These are phyloP conservation scores for Exserohilum turcica DNA, from an alignment of 2,329 filamentous ascomycete genomes.

Conservation along the genomic window DNA sequence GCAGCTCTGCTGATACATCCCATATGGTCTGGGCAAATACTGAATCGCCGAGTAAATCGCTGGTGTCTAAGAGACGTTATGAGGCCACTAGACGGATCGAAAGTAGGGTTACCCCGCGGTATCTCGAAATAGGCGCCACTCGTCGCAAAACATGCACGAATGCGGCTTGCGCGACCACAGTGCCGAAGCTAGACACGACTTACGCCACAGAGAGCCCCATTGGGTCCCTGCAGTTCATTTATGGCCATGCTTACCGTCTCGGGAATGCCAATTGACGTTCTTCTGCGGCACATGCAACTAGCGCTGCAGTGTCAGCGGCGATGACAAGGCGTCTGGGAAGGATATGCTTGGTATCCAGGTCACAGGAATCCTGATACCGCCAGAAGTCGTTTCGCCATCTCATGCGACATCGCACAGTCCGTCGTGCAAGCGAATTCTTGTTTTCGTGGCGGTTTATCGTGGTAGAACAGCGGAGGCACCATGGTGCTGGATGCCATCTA, in stretches of 20 bases:
- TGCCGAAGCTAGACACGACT: not conserved
- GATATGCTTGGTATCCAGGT: not conserved
- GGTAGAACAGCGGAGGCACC: not conserved
- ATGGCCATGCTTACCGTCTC: not conserved
- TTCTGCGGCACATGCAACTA: not conserved
- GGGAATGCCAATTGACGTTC: not conserved
- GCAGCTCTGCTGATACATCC: too few species aligned
- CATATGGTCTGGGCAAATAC: not conserved
- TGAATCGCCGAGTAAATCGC: not conserved
- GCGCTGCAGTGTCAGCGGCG: not conserved
- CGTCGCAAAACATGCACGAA: not conserved
- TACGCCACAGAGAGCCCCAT: not conserved
- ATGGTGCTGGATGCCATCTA: not conserved
- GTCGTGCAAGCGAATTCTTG: not conserved
- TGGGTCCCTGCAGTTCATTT: not conserved
- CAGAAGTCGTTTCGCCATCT: not conserved
- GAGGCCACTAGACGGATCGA: not conserved
- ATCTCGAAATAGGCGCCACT: not conserved
- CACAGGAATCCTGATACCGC: not conserved
- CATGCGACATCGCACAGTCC: not conserved
- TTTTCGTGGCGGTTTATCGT: not conserved
- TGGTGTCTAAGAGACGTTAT: not conserved
- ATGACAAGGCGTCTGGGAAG: not conserved
- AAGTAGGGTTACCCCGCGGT: not conserved
- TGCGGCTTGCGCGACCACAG: not conserved